Percentiles rank a stretch among this genome's conserved stretches.
Evolutionary conservation across 306 rosid genomes (phyloP).

Genomic region (Fragaria ananassa): DNA sequence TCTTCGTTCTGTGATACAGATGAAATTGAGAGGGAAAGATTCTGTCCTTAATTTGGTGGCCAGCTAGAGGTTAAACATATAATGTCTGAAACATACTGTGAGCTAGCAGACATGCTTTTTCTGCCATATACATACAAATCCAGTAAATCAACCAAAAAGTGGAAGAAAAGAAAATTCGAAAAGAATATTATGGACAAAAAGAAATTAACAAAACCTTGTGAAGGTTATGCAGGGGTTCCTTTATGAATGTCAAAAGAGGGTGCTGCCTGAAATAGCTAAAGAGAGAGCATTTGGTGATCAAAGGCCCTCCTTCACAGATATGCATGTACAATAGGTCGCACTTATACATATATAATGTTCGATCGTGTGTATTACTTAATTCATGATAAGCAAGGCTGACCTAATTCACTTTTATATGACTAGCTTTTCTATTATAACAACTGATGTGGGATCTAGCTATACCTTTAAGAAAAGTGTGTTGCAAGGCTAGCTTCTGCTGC

Average conservation of each 20-base stretch:
- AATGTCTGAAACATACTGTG: not conserved
- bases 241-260: slow-evolving; percentile 36
- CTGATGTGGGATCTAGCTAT: not conserved
- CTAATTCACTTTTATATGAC: not conserved
- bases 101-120: not conserved
- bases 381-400: slow-evolving; percentile 4
- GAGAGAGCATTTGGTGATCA: slow-evolving; percentile 5
- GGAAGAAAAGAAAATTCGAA: slow-evolving; percentile 37
- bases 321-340: not conserved
- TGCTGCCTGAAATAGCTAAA: slow-evolving; percentile 31
- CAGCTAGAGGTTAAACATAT: slow-evolving; percentile 6
- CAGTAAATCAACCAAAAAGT: slow-evolving; percentile 12
- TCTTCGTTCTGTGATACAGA: not conserved
- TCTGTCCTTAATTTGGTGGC: not conserved
- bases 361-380: not conserved
- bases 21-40: not conserved
- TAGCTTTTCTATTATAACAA: not conserved
- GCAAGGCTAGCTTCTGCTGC: not conserved
- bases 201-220: slow-evolving; percentile 36
- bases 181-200: slow-evolving; percentile 52
- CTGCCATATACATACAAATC: not conserved
- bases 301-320: slow-evolving; percentile 7
- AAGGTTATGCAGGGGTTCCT: slow-evolving; percentile 21
- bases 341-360: not conserved
- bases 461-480: not conserved